These are phyloP conservation scores for Pinus albicaulis DNA, from an alignment of 75 land plant genomes.

Conservation along the genomic window DNA sequence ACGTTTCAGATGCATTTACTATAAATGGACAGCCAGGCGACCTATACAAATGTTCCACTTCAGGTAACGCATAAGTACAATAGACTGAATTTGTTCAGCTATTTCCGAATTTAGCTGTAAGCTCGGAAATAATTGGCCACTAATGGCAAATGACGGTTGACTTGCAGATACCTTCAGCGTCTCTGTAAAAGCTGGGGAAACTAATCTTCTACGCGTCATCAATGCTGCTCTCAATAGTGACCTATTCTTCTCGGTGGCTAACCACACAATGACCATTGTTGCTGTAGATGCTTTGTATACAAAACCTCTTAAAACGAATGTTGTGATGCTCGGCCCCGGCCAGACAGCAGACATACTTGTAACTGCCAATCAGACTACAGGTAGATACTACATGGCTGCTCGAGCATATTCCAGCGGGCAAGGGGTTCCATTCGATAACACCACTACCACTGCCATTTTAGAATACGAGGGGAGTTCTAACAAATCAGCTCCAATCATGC, in stretches of 20 bases:
- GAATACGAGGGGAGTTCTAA: constrained; percentile 8
- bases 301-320: constrained; percentile 14
- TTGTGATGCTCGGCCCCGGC: constrained; percentile 23
- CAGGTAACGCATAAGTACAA: constrained; percentile 3
- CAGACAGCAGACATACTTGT: constrained; percentile 28
- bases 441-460: constrained; percentile 33
- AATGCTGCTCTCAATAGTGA: constrained; percentile 27
- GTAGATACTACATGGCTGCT: constrained; percentile 36
- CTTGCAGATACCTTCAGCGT: constrained; percentile 10
- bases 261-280: constrained; percentile 29
- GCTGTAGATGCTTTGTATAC: constrained; percentile 23
- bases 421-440: constrained; percentile 14
- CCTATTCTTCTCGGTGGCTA: constrained; percentile 24
- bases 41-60: constrained; percentile 51
- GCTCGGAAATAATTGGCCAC: not conserved
- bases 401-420: constrained; percentile 13
- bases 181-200: constrained; percentile 14
- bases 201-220: constrained; percentile 21
- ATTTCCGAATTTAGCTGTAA: not conserved
- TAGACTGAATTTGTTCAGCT: not conserved
- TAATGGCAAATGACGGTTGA: not conserved
- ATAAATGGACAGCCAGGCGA: constrained; percentile 67
- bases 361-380: constrained; percentile 10
- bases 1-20: constrained; percentile 37
- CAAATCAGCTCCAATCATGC: not conserved